Evolutionary conservation across 129 eudicot genomes (phyloP).

Genomic region (Scalesia atractyloides): DNA sequence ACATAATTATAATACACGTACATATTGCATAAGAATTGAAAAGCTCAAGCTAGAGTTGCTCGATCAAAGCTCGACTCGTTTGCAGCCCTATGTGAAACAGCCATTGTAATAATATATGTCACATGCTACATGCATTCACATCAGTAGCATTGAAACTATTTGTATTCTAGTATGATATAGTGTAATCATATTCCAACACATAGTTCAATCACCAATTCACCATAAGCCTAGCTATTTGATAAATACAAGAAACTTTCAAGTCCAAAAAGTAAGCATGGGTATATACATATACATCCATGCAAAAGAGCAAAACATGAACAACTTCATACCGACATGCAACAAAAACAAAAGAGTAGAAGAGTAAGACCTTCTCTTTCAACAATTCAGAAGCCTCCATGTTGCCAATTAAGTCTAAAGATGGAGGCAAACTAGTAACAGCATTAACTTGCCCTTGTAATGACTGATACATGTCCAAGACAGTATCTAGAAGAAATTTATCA

Average conservation of each 20-base stretch:
- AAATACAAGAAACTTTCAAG: background rate
- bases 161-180: background rate
- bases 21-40: background rate
- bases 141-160: background rate
- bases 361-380: conserved; percentile 77
- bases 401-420: conserved; percentile 63
- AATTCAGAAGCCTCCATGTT: conserved; percentile 82
- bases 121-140: background rate
- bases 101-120: conserved; percentile 9
- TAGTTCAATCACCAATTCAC: conserved; percentile 3
- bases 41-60: background rate
- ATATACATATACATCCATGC: background rate
- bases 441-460: conserved; percentile 75
- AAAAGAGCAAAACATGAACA: background rate
- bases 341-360: background rate
- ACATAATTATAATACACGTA: background rate
- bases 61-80: background rate
- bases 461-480: conserved; percentile 74
- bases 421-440: conserved; percentile 47
- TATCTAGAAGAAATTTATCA: conserved; percentile 89
- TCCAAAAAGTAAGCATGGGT: background rate
- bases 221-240: conserved; percentile 1
- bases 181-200: background rate
- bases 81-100: conserved; percentile 3
- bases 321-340: background rate